Evolutionary conservation across 2,329 filamentous ascomycete species (phyloP).

Genomic region (Seiridium unicorne): DNA sequence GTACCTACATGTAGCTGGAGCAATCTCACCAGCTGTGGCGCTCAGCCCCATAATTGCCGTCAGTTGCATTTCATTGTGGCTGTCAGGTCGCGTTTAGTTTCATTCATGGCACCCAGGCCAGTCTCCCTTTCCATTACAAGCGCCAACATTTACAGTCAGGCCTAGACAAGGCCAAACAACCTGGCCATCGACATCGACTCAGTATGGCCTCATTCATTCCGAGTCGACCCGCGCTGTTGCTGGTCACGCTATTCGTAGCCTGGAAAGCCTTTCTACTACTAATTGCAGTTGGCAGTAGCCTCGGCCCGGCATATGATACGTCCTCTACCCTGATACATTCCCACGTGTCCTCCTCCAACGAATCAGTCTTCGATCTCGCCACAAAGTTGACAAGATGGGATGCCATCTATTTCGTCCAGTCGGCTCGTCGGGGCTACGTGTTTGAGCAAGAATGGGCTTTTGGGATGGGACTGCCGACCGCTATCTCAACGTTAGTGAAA

Average conservation of each 20-base stretch:
- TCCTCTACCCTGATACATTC: slow-evolving; percentile 59
- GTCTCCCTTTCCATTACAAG: too few relatives aligned
- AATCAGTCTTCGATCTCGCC: slow-evolving; percentile 37
- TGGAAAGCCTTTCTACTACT: slow-evolving; percentile 70
- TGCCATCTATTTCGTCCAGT: slow-evolving; percentile 70
- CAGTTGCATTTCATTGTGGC: too few relatives aligned
- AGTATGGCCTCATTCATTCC: slow-evolving; percentile 19
- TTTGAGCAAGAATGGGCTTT: slow-evolving; percentile 90
- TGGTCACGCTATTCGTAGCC: slow-evolving; percentile 45
- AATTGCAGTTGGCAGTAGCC: slow-evolving; percentile 50
- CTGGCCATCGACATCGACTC: neutral
- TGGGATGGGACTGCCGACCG: slow-evolving; percentile 47
- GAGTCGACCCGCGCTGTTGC: slow-evolving; percentile 16
- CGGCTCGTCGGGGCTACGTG: slow-evolving; percentile 61
- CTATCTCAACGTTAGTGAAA: slow-evolving; percentile 35
- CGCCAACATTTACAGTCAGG: too few relatives aligned
- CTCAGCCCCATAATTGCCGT: too few relatives aligned
- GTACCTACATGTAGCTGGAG: too few relatives aligned
- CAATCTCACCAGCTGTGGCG: too few relatives aligned
- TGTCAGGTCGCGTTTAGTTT: too few relatives aligned
- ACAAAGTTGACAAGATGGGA: slow-evolving; percentile 74
- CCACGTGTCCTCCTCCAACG: slow-evolving; percentile 31
- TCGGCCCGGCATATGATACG: slow-evolving; percentile 74
- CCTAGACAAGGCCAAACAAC: too few relatives aligned
- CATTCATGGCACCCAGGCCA: too few relatives aligned